Evolutionary conservation across 768 basidiomycete genomes (phyloP), one percentile per base, ranked within the genome.

Genomic region (Hygrophorus pudorinus): DNA sequence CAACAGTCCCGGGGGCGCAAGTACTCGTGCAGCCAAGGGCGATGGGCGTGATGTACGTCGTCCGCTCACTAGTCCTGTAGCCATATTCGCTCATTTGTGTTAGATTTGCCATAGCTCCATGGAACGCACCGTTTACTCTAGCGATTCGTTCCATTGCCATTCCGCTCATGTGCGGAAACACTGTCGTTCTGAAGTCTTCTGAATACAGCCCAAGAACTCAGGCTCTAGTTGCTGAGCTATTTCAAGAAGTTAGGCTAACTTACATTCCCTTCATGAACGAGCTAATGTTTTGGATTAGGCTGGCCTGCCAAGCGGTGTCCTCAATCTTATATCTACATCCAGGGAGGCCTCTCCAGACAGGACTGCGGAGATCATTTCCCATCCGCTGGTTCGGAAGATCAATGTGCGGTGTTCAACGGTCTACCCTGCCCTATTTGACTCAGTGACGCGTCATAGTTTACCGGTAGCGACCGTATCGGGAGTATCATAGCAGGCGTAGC

Each of bases 281-380:
- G 6, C 13, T 14, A 10, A 13, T 10, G 24, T 24, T 20, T 12
- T 20, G 20, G 18, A 21, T 24, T 5, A 46, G 45, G 80, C 79
- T 0, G 79, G 81, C 1, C 56, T 85, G 1, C 81, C 81, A 4
- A 56, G 61, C 12, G 79, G 78, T 5, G 78, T 78, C 5, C 51
- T 82, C 5, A 79, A 81, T 50, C 71, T 69, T 51, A 51, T 81
- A 12, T 67, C 72, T 5, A 67, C 71, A 48, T 67, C 71, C 4
- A 54, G 59, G 12, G 65, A 71, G 32, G 61, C 57, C 35, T 63
- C 71, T 0, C 73, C 77, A 2, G 50, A 54, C 1, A 53, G 72
- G 28, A 70, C 70, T 0, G 62, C 73, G 0, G 65, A 75, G 53
- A 66, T 79, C 16, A 79, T 81, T 44, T 74, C 66, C 1, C 71